Evolutionary conservation across 1,284 basidiomycete genomes (phyloP).

Genomic region (Athelia psychrophila): DNA sequence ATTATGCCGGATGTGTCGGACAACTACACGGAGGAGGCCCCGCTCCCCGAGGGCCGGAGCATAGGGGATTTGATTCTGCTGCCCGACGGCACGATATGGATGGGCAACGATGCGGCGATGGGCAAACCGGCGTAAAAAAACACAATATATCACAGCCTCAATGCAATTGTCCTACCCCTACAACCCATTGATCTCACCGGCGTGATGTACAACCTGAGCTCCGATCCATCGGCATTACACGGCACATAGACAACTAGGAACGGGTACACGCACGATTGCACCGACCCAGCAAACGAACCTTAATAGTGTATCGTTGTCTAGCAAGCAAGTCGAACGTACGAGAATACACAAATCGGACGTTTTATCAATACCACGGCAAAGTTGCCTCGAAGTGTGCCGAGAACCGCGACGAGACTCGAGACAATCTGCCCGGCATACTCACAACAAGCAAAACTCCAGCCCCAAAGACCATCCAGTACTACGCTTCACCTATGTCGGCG

Average conservation of each 20-base stretch:
- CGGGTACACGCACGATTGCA: slow-evolving; percentile 63
- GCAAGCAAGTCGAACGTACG: no score
- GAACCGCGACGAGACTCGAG: no score
- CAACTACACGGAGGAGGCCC: slow-evolving; percentile 60
- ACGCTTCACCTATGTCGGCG: no score
- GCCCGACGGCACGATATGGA: slow-evolving; percentile 33
- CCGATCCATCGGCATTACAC: slow-evolving; percentile 50
- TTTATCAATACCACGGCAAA: no score
- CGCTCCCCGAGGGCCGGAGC: slow-evolving; percentile 65
- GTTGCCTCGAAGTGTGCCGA: no score
- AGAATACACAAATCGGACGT: no score
- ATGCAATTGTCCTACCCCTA: slow-evolving; percentile 55
- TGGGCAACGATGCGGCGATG: slow-evolving; percentile 62
- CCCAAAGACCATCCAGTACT: no score
- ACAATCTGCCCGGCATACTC: no score
- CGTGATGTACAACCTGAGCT: slow-evolving; percentile 67
- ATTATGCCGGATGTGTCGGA: slow-evolving; percentile 55
- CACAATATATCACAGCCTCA: slow-evolving; percentile 39
- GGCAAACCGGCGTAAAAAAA: no score
- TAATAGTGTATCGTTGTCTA: no score
- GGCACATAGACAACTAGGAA: slow-evolving; percentile 74
- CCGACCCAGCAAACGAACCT: no score
- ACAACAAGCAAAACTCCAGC: no score
- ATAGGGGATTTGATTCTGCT: slow-evolving; percentile 84
- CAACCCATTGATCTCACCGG: slow-evolving; percentile 47